Conservation (phyloP, 352 stramenopile genomes). For the Phytophthora macrochlamydospora region DNA sequence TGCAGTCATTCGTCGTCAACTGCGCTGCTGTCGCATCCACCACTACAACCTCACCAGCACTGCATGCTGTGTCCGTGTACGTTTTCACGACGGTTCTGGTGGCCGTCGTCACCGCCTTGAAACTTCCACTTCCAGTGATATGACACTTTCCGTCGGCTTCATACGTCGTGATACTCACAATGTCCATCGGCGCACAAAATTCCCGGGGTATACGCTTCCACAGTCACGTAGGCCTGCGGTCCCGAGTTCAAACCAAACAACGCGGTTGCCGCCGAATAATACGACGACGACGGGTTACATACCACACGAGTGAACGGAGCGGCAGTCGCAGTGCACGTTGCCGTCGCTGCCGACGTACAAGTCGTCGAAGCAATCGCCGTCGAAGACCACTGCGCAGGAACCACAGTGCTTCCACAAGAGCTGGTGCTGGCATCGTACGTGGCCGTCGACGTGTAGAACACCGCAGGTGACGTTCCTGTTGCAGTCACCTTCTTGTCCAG, state of each 20-base stretch:
- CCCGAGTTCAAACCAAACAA: neutral
- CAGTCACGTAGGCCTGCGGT: neutral
- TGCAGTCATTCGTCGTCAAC: neutral
- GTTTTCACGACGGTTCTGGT: neutral
- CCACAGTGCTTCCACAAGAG: neutral
- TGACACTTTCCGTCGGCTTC: too few species aligned
- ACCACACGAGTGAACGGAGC: neutral
- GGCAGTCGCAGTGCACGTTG: slow-evolving; percentile 1
- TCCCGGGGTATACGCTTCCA: too few species aligned
- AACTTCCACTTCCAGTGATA: slow-evolving; percentile 1
- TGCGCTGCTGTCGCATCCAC: neutral
- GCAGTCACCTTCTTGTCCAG: neutral
- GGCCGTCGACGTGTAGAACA: slow-evolving; percentile 1
- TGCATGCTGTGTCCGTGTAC: neutral
- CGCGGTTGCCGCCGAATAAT: neutral
- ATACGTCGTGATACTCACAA: too few species aligned
- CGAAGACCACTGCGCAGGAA: slow-evolving; percentile 4
- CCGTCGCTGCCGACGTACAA: slow-evolving; percentile 4
- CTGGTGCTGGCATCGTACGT: slow-evolving; percentile 1
- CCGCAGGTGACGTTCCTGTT: neutral
- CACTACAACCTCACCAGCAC: neutral
- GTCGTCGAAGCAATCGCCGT: neutral
- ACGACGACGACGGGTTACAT: slow-evolving; percentile 10
- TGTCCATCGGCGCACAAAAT: too few species aligned
- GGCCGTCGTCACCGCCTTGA: neutral